These are phyloP conservation scores for Thuidium tamariscinum DNA, from an alignment of 225 moss, liverwort and hornwort genomes.

Conservation along the genomic window DNA sequence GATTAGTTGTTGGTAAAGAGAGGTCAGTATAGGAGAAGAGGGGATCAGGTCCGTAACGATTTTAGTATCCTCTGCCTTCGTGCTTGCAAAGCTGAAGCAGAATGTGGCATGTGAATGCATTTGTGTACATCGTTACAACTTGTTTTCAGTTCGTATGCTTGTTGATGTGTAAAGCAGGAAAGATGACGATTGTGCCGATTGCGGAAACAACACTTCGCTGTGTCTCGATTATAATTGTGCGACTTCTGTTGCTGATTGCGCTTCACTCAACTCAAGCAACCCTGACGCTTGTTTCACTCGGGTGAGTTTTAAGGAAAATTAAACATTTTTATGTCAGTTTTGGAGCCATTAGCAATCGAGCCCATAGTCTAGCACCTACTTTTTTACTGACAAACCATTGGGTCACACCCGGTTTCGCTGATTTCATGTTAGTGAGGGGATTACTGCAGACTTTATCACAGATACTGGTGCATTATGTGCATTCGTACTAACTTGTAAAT, in stretches of 20 bases:
- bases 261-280: slow-evolving; percentile 7
- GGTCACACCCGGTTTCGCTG: background rate
- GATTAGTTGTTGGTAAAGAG: background rate
- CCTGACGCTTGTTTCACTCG: slow-evolving; percentile 34
- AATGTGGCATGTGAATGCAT: background rate
- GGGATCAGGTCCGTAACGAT: background rate
- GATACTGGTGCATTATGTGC: background rate
- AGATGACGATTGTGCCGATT: slow-evolving; percentile 28
- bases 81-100: background rate
- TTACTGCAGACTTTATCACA: background rate
- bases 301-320: background rate
- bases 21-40: background rate
- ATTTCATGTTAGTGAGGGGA: background rate
- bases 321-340: background rate
- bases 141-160: background rate
- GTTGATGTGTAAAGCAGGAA: slow-evolving; percentile 30
- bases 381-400: background rate
- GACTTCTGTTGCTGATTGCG: slow-evolving; percentile 9
- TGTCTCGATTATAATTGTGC: slow-evolving; percentile 41
- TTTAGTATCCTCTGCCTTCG: background rate
- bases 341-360: background rate
- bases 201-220: slow-evolving; percentile 26
- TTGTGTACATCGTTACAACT: background rate
- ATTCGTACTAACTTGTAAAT: background rate
- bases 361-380: background rate